Base-by-base conservation (phyloP, 768 basidiomycete species). In the Lactarius pseudohatsudake region DNA sequence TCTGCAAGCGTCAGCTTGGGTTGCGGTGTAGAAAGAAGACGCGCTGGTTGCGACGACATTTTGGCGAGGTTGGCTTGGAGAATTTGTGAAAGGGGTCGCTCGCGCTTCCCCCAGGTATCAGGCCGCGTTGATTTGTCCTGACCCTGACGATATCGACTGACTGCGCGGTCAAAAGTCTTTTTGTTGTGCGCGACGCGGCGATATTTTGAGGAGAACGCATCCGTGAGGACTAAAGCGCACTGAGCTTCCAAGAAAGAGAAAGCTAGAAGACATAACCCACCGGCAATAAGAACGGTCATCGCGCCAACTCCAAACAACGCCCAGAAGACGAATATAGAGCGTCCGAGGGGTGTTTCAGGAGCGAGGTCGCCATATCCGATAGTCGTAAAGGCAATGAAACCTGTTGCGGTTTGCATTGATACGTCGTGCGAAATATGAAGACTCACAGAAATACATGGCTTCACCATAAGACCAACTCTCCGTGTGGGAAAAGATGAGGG, bases 281-380 rank as follows among this genome's bases (percentile, higher is more conserved):
- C 83, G 8, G 90, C 88, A 65, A 92, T 81, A 16, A 92, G 78
- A 32, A 90, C 85, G 0, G 91, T 90, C 85, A 92, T 84, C 1
- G 89, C 85, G 1, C 81, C 89, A 16, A 92, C 87, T 18, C 90
- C 92, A 8, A 91, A 76, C 41, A 93, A 75, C 0, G 91, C 88
- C 91, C 91, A 92, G 3, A 85, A 84, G 47, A 92, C 82, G 73
- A 93, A 93, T 40, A 93, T 81, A 16, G 88, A 84, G 28, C 90
- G 84, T 13, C 91, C 92, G 3, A 88, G 85, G 13, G 87, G 84
- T 0, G 88, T 86, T 59, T 74, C 72, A 0, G 90, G 91, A 0
- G 83, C 69, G 16, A 81, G 77, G 71, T 92, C 91, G n/a, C 88
- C 87, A 69, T 87, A 90, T 16, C 91, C 91, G 34, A 92, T 86